Evolutionary conservation across 1,284 basidiomycete genomes (phyloP).

Genomic region (Schizophyllum amplum): DNA sequence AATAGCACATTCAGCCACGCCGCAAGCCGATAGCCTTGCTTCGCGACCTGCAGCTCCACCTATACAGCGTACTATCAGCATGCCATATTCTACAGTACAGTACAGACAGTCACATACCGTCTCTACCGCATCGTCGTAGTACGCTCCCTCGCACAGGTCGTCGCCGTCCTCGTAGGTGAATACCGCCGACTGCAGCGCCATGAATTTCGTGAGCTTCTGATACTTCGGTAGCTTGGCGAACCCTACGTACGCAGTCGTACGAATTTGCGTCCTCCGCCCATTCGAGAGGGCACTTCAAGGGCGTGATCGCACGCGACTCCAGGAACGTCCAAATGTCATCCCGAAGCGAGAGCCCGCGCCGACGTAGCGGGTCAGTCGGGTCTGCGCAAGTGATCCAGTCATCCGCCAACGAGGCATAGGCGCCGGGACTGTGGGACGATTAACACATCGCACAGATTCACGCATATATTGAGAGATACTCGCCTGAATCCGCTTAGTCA

Average conservation of each 20-base stretch:
- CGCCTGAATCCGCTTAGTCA: constrained; percentile 36
- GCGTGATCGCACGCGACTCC: constrained; percentile 24
- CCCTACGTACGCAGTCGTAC: constrained; percentile 38
- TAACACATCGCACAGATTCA: too few species aligned
- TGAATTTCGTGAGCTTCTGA: background rate
- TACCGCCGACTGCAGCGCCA: constrained; percentile 33
- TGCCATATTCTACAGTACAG: background rate
- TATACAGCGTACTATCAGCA: constrained; percentile 14
- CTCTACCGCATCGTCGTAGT: constrained; percentile 38
- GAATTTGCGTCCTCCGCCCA: constrained; percentile 46
- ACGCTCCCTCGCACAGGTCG: constrained; percentile 42
- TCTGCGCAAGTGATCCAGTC: constrained; percentile 39
- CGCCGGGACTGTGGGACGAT: constrained; percentile 23
- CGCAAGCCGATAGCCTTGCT: constrained; percentile 45
- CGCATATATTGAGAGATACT: background rate
- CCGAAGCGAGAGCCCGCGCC: constrained; percentile 18
- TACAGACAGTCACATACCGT: constrained; percentile 22
- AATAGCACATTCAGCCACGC: constrained; percentile 50
- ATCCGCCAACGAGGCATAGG: constrained; percentile 23
- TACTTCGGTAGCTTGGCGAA: background rate
- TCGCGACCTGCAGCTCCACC: constrained; percentile 49
- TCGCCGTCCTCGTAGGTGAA: constrained; percentile 34
- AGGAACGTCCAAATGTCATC: constrained; percentile 27
- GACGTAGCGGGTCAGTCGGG: constrained; percentile 27
- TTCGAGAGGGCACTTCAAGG: constrained; percentile 38